These are phyloP conservation scores for Stemphylium vesicarium DNA, from an alignment of 2,329 filamentous ascomycete species.

Conservation along the genomic window DNA sequence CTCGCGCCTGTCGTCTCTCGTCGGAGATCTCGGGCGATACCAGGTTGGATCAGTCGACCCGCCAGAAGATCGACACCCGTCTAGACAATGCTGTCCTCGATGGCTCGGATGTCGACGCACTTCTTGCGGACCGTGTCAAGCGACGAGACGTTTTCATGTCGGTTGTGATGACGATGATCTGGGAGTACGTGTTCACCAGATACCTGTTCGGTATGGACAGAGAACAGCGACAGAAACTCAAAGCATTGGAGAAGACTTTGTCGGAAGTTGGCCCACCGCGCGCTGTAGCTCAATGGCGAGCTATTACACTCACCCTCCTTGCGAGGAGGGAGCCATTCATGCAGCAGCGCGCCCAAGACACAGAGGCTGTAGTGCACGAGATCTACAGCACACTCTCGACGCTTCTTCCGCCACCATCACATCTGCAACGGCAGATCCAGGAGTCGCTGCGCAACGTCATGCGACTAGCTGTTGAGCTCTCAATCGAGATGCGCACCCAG, in stretches of 20 bases:
- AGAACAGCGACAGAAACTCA: conserved; percentile 96
- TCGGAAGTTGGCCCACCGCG: conserved; percentile 80
- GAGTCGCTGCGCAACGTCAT: conserved; percentile 87
- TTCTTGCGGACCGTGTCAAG: conserved; percentile 84
- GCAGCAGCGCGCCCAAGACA: conserved; percentile 84
- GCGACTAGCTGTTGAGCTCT: conserved; percentile 84
- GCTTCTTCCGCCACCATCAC: conserved; percentile 83
- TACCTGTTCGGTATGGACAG: conserved; percentile 99
- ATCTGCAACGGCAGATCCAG: conserved; percentile 80
- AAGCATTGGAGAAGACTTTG: conserved; percentile 90
- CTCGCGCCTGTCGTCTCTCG: conserved; percentile 82
- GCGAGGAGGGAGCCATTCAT: conserved; percentile 80
- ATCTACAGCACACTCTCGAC: conserved; percentile 83
- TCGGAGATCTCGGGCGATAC: conserved; percentile 75
- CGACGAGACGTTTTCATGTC: conserved; percentile 97
- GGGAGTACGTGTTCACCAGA: conserved; percentile 97
- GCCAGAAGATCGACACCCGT: conserved; percentile 87
- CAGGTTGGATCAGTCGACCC: conserved; percentile 41
- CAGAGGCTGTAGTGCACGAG: conserved; percentile 92
- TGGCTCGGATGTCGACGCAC: conserved; percentile 87
- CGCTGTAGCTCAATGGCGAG: conserved; percentile 97
- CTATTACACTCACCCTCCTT: conserved; percentile 89
- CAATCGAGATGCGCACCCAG: conserved; percentile 96
- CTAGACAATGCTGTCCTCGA: conserved; percentile 95
- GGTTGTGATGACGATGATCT: conserved; percentile 98